phyloP scores from a whole-genome alignment of 1,284 basidiomycete species.

The Fomitopsis betulina region DNA sequence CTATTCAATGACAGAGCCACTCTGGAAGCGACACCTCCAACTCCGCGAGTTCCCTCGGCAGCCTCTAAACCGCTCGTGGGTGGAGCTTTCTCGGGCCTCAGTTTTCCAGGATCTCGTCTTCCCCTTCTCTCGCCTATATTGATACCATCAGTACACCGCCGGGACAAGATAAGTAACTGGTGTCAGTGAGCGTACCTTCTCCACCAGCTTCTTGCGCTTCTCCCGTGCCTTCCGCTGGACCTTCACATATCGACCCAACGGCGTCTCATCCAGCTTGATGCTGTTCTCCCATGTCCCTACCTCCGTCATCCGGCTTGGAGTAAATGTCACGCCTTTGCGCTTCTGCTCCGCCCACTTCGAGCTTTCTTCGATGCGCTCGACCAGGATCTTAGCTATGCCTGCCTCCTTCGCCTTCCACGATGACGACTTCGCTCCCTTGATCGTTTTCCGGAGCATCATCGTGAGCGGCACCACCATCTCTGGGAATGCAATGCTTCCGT shows the following conservation, averaged over 20 bases:
- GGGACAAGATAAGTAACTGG: not conserved
- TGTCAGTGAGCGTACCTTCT: conserved; percentile 52
- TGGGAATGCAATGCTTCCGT: conserved; percentile 87
- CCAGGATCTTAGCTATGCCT: conserved; percentile 61
- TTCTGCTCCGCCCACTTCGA: conserved; percentile 71
- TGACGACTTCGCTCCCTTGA: conserved; percentile 54
- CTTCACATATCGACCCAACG: conserved; percentile 77
- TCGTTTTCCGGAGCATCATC: conserved; percentile 61
- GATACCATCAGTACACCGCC: conserved; percentile 10
- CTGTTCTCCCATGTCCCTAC: conserved; percentile 72
- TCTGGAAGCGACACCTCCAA: not conserved
- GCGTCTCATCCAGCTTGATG: conserved; percentile 63
- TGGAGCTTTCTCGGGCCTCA: conserved; percentile 12
- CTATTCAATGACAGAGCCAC: not conserved
- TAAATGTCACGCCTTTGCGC: conserved; percentile 67
- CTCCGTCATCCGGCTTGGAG: conserved; percentile 63
- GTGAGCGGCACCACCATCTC: conserved; percentile 87
- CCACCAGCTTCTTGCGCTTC: conserved; percentile 67
- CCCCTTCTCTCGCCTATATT: conserved; percentile 58
- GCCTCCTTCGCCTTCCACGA: conserved; percentile 49
- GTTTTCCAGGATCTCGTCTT: conserved; percentile 64
- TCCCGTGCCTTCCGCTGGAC: conserved; percentile 80
- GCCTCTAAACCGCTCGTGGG: not conserved
- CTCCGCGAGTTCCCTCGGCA: not conserved
- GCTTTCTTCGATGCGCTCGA: conserved; percentile 85